Evolutionary conservation across 768 basidiomycete genomes (phyloP).

Genomic region (Auriscalpium microsporum): DNA sequence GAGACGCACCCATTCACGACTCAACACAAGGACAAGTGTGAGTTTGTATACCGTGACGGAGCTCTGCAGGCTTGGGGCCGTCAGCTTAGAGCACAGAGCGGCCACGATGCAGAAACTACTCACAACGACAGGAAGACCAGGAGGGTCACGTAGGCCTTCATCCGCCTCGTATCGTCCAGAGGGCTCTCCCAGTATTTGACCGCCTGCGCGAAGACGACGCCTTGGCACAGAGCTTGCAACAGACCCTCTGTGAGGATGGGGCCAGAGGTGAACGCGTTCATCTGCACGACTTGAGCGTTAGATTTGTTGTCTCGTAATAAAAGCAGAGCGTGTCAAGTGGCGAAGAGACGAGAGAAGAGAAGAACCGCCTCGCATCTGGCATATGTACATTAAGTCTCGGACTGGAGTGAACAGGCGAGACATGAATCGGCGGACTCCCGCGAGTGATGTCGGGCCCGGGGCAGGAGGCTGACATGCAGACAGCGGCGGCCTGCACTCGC

Average conservation of each 20-base stretch:
- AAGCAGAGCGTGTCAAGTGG: too few relatives aligned
- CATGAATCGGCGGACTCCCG: too few relatives aligned
- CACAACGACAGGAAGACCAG: conserved; percentile 37
- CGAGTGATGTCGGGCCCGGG: too few relatives aligned
- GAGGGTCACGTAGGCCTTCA: conserved; percentile 32
- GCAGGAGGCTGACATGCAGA: too few relatives aligned
- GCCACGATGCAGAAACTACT: conserved; percentile 9
- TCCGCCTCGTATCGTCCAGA: conserved; percentile 35
- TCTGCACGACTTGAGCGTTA: background rate
- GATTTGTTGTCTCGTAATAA: background rate
- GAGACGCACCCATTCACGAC: conserved; percentile 15
- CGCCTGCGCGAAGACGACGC: conserved; percentile 22
- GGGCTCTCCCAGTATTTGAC: conserved; percentile 30
- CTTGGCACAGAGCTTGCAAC: conserved; percentile 39
- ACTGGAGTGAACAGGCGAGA: too few relatives aligned
- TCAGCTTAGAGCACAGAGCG: background rate
- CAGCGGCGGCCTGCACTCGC: too few relatives aligned
- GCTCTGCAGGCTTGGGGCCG: conserved; percentile 18
- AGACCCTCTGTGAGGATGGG: conserved; percentile 39
- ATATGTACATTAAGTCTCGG: too few relatives aligned
- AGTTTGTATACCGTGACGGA: conserved; percentile 19
- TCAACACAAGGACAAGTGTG: conserved; percentile 19
- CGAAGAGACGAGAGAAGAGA: too few relatives aligned
- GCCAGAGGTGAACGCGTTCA: conserved; percentile 17
- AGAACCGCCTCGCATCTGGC: too few relatives aligned